Evolutionary conservation across 2,329 filamentous ascomycete species (phyloP).

Genomic region (Cercospora sojina): DNA sequence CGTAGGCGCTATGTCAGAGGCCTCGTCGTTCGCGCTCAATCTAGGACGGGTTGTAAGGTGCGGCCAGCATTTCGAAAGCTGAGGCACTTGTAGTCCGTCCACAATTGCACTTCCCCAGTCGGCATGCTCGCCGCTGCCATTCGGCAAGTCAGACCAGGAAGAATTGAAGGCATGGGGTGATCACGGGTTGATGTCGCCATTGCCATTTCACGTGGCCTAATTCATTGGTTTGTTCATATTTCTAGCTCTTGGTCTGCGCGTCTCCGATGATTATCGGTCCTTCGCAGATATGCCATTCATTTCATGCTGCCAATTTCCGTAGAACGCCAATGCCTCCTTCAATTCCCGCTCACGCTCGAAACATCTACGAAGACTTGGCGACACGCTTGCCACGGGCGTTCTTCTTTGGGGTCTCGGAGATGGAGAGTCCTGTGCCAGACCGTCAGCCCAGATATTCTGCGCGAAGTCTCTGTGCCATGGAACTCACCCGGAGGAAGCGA

Average conservation of each 20-base stretch:
- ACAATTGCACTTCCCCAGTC: background rate
- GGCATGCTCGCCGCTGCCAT: background rate
- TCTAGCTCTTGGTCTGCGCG: background rate
- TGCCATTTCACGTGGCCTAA: constrained; percentile 14
- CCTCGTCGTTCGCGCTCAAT: background rate
- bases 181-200: constrained; percentile 9
- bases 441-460: background rate
- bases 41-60: constrained; percentile 3
- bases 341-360: constrained; percentile 5
- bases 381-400: constrained; percentile 58
- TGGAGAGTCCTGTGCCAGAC: constrained; percentile 52
- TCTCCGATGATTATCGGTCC: background rate
- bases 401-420: constrained; percentile 62
- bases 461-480: background rate
- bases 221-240: background rate
- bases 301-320: constrained; percentile 15
- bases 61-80: background rate
- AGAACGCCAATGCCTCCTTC: constrained; percentile 15
- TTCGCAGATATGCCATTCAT: constrained; percentile 2
- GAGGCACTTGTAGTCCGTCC: constrained; percentile 3
- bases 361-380: constrained; percentile 34
- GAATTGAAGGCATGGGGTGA: too few species aligned
- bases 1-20: background rate
- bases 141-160: background rate
- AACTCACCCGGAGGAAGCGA: constrained; percentile 85